These are phyloP conservation scores for Fabrea salina DNA, from an alignment of 169 alveolate genomes.

Conservation along the genomic window DNA sequence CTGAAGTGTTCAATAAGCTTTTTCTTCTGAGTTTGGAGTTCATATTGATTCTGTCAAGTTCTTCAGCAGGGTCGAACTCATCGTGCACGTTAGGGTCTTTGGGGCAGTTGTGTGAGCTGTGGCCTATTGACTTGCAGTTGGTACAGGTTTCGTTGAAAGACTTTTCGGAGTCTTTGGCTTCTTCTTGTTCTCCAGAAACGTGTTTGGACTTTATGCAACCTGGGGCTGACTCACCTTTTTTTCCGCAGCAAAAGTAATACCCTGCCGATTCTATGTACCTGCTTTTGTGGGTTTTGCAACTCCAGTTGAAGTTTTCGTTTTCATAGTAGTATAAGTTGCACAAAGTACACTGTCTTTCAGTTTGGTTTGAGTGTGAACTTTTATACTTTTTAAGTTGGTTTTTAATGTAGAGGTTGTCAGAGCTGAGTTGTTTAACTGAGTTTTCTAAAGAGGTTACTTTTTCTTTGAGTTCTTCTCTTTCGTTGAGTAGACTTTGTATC, in stretches of 20 bases:
- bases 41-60: too few relatives aligned
- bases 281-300: slow-evolving; percentile 37
- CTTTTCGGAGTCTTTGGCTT: too few relatives aligned
- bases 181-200: slow-evolving; percentile 38
- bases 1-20: too few relatives aligned
- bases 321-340: slow-evolving; percentile 67
- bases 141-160: too few relatives aligned
- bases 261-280: slow-evolving; percentile 11
- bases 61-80: too few relatives aligned
- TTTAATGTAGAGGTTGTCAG: too few relatives aligned
- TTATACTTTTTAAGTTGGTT: neutral
- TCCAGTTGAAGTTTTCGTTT: slow-evolving; percentile 53
- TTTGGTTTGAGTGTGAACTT: neutral
- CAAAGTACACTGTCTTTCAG: slow-evolving; percentile 50
- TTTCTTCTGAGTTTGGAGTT: neutral
- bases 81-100: slow-evolving; percentile 2
- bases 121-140: neutral
- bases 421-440: too few relatives aligned
- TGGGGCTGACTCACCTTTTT: slow-evolving; percentile 16
- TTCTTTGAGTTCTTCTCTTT: neutral
- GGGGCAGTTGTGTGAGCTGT: neutral
- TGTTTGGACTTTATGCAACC: slow-evolving; percentile 40
- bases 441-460: neutral
- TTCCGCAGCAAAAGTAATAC: slow-evolving; percentile 46
- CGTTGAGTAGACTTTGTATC: neutral